Conservation (phyloP, 345 rosid species). For the Syzygium aqueum region DNA sequence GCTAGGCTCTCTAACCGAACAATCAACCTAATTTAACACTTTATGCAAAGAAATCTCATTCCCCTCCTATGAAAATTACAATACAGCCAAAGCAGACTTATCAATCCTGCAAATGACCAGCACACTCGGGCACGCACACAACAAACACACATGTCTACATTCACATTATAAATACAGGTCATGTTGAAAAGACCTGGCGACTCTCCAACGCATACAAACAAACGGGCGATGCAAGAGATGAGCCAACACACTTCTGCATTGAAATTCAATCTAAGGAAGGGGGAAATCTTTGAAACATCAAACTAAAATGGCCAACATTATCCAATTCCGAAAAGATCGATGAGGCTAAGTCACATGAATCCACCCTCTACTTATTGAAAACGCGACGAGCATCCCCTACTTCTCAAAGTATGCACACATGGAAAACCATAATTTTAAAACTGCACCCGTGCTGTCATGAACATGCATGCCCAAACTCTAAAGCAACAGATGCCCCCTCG, state of each 20-base stretch:
- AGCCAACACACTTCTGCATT: background rate
- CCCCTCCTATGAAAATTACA: background rate
- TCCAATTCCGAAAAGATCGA: background rate
- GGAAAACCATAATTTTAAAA: background rate
- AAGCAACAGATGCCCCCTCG: background rate
- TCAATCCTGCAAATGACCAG: background rate
- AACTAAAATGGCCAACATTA: background rate
- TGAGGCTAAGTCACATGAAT: background rate
- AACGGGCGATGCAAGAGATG: background rate
- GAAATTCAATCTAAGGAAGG: background rate
- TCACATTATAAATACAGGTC: background rate
- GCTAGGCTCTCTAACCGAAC: background rate
- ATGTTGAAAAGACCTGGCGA: background rate
- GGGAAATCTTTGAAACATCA: rapidly evolving
- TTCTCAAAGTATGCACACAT: background rate
- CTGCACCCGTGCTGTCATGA: background rate
- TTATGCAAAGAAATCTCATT: background rate
- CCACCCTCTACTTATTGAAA: background rate
- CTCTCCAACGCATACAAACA: background rate
- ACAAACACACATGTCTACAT: background rate
- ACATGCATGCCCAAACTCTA: background rate
- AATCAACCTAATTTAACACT: background rate
- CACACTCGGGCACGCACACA: background rate
- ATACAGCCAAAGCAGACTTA: background rate
- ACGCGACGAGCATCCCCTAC: background rate